Evolutionary conservation across 164 flowering plant genomes (phyloP).

Genomic region (Magnolia officinalis): DNA sequence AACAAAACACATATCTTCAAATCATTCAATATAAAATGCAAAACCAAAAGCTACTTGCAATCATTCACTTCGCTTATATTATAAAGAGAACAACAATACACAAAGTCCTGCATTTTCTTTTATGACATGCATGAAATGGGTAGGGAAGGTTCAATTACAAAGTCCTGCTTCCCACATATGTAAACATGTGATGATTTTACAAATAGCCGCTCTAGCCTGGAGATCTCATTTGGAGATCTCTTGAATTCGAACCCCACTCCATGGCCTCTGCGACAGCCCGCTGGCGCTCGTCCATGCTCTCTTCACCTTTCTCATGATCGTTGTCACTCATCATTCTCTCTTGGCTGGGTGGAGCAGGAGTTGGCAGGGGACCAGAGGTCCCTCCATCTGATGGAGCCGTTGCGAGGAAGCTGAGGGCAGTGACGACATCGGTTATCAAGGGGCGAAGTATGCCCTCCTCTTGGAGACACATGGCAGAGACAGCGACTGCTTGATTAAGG

Average conservation of each 20-base stretch:
- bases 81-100: too few relatives aligned
- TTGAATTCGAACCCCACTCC: conserved; percentile 38
- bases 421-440: conserved; percentile 50
- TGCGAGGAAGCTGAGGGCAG: conserved; percentile 49
- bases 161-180: not conserved
- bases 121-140: too few relatives aligned
- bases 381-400: conserved; percentile 9
- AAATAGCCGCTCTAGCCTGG: conserved; percentile 4
- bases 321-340: conserved; percentile 10
- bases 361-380: not conserved
- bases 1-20: too few relatives aligned
- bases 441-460: conserved; percentile 54
- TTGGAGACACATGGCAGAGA: conserved; percentile 70
- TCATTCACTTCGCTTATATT: too few relatives aligned
- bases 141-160: not conserved
- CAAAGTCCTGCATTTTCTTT: too few relatives aligned
- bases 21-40: too few relatives aligned
- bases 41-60: too few relatives aligned
- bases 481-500: conserved; percentile 61
- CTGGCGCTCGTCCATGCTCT: conserved; percentile 19
- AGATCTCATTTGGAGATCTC: conserved; percentile 8
- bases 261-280: conserved; percentile 40
- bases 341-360: conserved; percentile 17
- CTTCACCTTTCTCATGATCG: conserved; percentile 6
- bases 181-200: not conserved